A percentile compares a stretch with the other conserved stretches of the same genome.
phyloP scores from a whole-genome alignment of 2,329 filamentous ascomycete genomes.

The Chaetomiaceae sp. region DNA sequence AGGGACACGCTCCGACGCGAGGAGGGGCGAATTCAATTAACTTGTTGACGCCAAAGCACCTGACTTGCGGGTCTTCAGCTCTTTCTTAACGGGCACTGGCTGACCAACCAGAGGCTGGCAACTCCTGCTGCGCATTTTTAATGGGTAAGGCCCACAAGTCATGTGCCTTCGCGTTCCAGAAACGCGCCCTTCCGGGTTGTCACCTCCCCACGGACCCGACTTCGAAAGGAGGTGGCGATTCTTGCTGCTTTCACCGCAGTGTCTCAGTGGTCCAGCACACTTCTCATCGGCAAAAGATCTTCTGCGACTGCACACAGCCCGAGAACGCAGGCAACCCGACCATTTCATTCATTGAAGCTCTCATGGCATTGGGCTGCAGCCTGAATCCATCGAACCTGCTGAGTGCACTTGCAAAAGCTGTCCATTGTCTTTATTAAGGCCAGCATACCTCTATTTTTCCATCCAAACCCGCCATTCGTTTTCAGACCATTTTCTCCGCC shows the following conservation, averaged over 20 bases:
- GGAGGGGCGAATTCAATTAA: constrained; percentile 24
- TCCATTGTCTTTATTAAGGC: constrained; percentile 1
- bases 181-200: constrained; percentile 18
- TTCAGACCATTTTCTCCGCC: too few relatives aligned
- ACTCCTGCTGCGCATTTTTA: not conserved
- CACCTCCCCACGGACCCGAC: constrained; percentile 1
- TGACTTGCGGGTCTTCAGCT: constrained; percentile 12
- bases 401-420: not conserved
- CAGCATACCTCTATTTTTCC: not conserved
- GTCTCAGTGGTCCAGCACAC: not conserved
- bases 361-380: not conserved
- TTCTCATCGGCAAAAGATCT: too few relatives aligned
- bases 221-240: constrained; percentile 14
- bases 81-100: too few relatives aligned
- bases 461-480: not conserved
- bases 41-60: constrained; percentile 22
- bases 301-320: too few relatives aligned
- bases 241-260: not conserved
- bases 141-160: constrained; percentile 7
- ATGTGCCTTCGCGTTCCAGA: constrained; percentile 22
- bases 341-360: not conserved
- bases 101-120: constrained; percentile 1
- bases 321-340: not conserved
- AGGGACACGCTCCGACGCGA: constrained; percentile 22
- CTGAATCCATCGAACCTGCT: not conserved